Percentiles rank a stretch among this genome's conserved stretches.
phyloP scores from a whole-genome alignment of 345 rosid species.

The Eucalyptus decipiens region DNA sequence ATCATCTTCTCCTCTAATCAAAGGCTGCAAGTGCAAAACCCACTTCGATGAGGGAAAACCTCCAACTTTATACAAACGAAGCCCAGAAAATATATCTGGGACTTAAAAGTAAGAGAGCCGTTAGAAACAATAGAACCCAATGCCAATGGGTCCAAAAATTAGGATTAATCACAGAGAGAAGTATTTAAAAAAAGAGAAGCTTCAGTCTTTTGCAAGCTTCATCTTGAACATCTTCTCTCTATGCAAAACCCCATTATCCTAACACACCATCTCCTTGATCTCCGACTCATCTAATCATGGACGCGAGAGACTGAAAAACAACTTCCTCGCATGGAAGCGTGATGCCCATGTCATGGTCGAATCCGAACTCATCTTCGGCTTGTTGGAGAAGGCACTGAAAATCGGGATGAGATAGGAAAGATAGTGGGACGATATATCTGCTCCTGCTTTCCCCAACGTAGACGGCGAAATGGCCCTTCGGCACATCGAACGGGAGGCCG shows the following conservation, averaged over 20 bases:
- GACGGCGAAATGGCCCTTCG: conserved; percentile 24
- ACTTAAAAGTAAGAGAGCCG: not conserved
- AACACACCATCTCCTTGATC: not conserved
- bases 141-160: not conserved
- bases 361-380: conserved; percentile 28
- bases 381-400: conserved; percentile 15
- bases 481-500: conserved; percentile 40
- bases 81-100: not conserved
- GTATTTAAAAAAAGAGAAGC: not conserved
- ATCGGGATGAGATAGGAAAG: conserved; percentile 17
- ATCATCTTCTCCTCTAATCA: not conserved
- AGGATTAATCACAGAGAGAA: not conserved
- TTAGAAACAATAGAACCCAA: not conserved
- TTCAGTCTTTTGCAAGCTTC: not conserved
- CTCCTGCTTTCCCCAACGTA: conserved; percentile 27
- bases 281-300: not conserved
- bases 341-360: conserved; percentile 23
- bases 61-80: not conserved
- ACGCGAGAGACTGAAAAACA: conserved; percentile 3
- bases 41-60: not conserved
- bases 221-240: not conserved
- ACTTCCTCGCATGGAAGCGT: conserved; percentile 33
- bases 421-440: conserved; percentile 16
- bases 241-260: not conserved
- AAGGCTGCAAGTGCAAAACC: not conserved